Evolutionary conservation across 495 filamentous ascomycete genomes (phyloP).

Genomic region (Articulospora tetracladia): DNA sequence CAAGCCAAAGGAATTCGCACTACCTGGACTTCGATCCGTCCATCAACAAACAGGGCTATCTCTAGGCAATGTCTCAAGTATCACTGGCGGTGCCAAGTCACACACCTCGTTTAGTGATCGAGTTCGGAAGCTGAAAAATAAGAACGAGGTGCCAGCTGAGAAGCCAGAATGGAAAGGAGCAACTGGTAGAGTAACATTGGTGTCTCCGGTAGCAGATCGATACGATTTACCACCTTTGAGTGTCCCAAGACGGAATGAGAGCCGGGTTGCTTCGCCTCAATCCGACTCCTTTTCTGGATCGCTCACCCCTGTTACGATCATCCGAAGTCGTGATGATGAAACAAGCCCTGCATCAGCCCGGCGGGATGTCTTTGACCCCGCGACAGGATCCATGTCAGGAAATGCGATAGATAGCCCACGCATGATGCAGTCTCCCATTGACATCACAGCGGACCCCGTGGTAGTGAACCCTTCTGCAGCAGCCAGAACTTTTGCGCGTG

Average conservation of each 20-base stretch:
- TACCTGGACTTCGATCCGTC: slow-evolving; percentile 33
- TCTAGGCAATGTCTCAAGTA: slow-evolving; percentile 17
- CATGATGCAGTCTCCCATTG: slow-evolving; percentile 7
- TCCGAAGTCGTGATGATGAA: slow-evolving; percentile 28
- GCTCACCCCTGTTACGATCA: slow-evolving; percentile 24
- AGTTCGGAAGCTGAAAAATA: slow-evolving; percentile 36
- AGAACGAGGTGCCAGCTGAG: slow-evolving; percentile 10
- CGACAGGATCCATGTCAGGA: slow-evolving; percentile 22
- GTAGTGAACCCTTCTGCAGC: slow-evolving; percentile 6
- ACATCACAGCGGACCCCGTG: slow-evolving; percentile 10
- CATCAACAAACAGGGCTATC: slow-evolving; percentile 11
- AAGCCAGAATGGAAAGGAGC: slow-evolving; percentile 51
- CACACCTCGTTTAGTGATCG: slow-evolving; percentile 38
- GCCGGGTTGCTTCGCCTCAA: slow-evolving; percentile 18
- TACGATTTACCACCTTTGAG: slow-evolving; percentile 36
- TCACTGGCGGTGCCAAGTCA: slow-evolving; percentile 11
- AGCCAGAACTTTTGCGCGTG: slow-evolving; percentile 1
- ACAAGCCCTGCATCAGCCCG: slow-evolving; percentile 23
- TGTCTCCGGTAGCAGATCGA: slow-evolving; percentile 43
- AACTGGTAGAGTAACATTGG: slow-evolving; percentile 44
- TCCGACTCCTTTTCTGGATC: slow-evolving; percentile 3
- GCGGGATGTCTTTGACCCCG: not conserved
- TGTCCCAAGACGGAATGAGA: slow-evolving; percentile 28
- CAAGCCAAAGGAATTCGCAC: slow-evolving; percentile 38
- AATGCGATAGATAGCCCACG: slow-evolving; percentile 15